These are phyloP conservation scores for Chalciporus pseudorubinellus DNA, from an alignment of 768 basidiomycete species.

Conservation along the genomic window DNA sequence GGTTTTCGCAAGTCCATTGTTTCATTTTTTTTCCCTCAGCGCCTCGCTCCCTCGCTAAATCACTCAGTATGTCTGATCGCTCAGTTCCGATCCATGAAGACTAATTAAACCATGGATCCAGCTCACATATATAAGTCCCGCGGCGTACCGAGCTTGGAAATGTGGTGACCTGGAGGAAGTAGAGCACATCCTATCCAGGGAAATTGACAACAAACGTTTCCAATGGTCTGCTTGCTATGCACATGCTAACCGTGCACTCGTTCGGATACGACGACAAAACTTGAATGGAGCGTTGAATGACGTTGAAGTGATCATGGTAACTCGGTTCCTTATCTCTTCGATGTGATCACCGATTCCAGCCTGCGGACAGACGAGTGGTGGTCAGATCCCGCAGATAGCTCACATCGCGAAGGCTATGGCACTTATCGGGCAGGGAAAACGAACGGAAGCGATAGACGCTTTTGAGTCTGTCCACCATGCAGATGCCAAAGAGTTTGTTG, in stretches of 20 bases:
- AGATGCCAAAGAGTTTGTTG: not conserved
- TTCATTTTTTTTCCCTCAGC: not conserved
- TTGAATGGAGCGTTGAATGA: constrained; percentile 6
- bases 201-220: not conserved
- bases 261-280: constrained; percentile 1
- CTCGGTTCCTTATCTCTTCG: not conserved
- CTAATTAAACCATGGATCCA: not conserved
- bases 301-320: not conserved
- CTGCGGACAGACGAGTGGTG: not conserved
- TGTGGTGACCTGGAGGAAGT: not conserved
- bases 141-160: constrained; percentile 3
- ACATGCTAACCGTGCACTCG: constrained; percentile 4
- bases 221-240: not conserved
- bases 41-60: not conserved
- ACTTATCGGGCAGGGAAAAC: not conserved
- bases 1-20: not conserved
- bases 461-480: not conserved
- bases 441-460: not conserved
- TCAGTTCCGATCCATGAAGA: not conserved
- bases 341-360: not conserved
- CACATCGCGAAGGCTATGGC: constrained; percentile 1
- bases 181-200: constrained; percentile 3
- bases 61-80: constrained; percentile 1
- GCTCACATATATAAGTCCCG: constrained; percentile 6
- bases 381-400: not conserved